Evolutionary conservation across 768 basidiomycete genomes (phyloP).

Genomic region (Mycena capillaripes): DNA sequence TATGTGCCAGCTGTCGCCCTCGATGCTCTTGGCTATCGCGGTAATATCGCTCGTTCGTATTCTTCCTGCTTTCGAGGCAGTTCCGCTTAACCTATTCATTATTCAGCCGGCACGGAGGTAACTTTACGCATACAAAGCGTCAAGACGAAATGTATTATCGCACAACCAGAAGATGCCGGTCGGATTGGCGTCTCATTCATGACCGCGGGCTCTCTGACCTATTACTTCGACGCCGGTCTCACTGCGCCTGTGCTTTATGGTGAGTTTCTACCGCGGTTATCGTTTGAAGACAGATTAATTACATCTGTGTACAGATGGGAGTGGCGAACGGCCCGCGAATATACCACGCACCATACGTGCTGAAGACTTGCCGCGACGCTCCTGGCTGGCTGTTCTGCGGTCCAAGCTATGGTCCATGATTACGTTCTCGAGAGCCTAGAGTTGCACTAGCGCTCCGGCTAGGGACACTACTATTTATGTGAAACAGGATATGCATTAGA

Average conservation of each 20-base stretch:
- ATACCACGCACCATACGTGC: conserved; percentile 24
- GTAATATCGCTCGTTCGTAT: conserved; percentile 29
- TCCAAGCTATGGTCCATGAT: not conserved
- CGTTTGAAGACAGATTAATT: not conserved
- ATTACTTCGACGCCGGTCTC: conserved; percentile 6
- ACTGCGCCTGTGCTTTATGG: conserved; percentile 14
- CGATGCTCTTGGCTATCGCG: conserved; percentile 36
- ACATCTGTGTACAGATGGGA: conserved; percentile 19
- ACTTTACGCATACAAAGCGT: conserved; percentile 40
- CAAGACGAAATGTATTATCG: conserved; percentile 37
- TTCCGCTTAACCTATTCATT: not conserved
- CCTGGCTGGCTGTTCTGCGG: not conserved
- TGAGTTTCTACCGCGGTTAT: not conserved
- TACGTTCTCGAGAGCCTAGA: not conserved
- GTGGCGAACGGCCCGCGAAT: conserved; percentile 17
- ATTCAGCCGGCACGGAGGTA: conserved; percentile 40
- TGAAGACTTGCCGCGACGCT: conserved; percentile 3
- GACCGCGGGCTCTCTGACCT: conserved; percentile 40
- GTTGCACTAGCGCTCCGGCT: not conserved
- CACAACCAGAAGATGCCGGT: conserved; percentile 38
- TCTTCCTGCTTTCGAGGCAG: not conserved
- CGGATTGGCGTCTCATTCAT: conserved; percentile 40
- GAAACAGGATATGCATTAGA: not conserved
- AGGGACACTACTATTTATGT: not conserved
- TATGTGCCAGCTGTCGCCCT: conserved; percentile 37